Base-by-base conservation (phyloP, 495 filamentous ascomycete species). In the Penicillium antarcticum region DNA sequence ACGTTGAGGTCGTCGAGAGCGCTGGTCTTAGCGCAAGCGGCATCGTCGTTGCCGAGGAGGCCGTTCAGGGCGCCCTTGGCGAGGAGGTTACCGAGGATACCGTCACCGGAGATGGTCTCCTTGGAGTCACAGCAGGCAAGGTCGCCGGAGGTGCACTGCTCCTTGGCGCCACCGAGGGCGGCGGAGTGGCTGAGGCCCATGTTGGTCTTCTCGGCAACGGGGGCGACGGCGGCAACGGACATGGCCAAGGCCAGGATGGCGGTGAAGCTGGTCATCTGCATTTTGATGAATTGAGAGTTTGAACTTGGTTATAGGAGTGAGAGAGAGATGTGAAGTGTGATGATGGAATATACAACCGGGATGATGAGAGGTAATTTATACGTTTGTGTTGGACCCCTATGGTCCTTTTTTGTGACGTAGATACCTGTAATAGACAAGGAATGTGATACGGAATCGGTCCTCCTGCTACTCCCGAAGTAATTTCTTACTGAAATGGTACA, bases 51-150 rank as follows among this genome's bases (percentile, higher is more conserved):
- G 24, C 45, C 45, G 35, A 48, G 23, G 4, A 48, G 45, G 14
- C 45, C 45, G 35, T 48, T 48, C 13, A 48, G 23, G n/a, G 45
- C 45, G 10, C 45, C 45, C 45, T 48, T 39, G 24, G 34, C 45
- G 7, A 48, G 45, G 23, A 48, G 35, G 24, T 39, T 39, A 7
- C 45, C 45, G 14, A 48, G 45, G 14, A 48, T 32, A 17, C 45
- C 45, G 9, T 48, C 45, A 4, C 14, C 45, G 10, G 35, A 39
- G 23, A 48, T 1, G 3, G 13, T 14, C 35, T 48, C 35, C 35
- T 48, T 48, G 24, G 35, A 39, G 35, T 48, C 45, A 32, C 45
- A 48, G 45, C 45, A 48, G 1, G 45, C 24, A 4, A 48, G 18
- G 8, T 39, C 35, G 35, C 45, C 45, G n/a, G n/a, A 16, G 35